These are phyloP conservation scores for Epichloe festucae DNA, from an alignment of 2,329 filamentous ascomycete species.

Conservation along the genomic window DNA sequence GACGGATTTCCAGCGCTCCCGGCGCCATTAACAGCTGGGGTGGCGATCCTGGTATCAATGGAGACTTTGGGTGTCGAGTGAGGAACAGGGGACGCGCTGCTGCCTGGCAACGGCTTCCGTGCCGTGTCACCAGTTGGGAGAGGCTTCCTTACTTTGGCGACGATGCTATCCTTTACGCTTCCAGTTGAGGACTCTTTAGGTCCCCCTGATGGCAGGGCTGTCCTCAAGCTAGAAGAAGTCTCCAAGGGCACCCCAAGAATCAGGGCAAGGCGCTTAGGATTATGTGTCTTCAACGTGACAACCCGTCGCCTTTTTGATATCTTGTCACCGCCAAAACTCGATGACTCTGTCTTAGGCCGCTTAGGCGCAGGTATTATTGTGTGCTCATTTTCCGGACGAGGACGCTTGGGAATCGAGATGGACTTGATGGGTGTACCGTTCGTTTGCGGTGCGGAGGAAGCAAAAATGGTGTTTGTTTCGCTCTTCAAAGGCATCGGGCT, in stretches of 20 bases:
- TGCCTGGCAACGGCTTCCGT: constrained; percentile 21
- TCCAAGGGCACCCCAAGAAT: constrained; percentile 19
- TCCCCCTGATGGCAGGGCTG: constrained; percentile 19
- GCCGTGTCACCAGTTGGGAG: constrained; percentile 18
- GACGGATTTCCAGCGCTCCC: constrained; percentile 14
- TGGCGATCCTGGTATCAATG: constrained; percentile 10
- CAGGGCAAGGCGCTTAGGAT: constrained; percentile 21
- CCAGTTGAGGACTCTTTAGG: constrained; percentile 15
- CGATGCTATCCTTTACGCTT: constrained; percentile 17
- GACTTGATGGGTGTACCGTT: constrained; percentile 8
- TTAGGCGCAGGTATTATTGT: constrained; percentile 23
- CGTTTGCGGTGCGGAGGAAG: constrained; percentile 1
- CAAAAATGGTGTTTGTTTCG: constrained; percentile 2
- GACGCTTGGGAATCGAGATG: constrained; percentile 18
- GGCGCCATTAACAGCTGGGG: constrained; percentile 13
- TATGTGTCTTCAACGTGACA: constrained; percentile 24
- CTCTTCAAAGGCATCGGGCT: not conserved
- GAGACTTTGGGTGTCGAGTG: constrained; percentile 16
- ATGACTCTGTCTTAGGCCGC: constrained; percentile 21
- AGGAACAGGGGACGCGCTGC: constrained; percentile 12
- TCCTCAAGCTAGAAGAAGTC: constrained; percentile 13
- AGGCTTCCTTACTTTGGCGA: constrained; percentile 24
- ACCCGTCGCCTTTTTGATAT: constrained; percentile 19
- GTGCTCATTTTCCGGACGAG: constrained; percentile 23
- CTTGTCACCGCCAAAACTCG: constrained; percentile 11